Conservation (phyloP, 2,329 filamentous ascomycete genomes). For the Plenodomus biglobosus region DNA sequence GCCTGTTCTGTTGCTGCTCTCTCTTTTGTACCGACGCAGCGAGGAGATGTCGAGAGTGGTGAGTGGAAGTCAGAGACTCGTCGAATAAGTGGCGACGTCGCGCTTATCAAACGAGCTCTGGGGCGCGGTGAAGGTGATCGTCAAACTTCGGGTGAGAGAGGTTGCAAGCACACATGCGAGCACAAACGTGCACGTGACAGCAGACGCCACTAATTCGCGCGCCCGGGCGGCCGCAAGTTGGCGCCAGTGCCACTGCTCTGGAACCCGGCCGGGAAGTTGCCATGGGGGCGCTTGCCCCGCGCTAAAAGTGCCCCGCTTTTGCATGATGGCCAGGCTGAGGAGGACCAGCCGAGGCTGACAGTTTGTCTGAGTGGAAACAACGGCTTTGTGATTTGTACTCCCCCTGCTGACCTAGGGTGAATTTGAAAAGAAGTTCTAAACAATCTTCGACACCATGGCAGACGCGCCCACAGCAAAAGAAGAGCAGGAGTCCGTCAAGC, state of each 20-base stretch:
- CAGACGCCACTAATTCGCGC: conserved; percentile 2
- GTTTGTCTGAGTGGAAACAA: not conserved
- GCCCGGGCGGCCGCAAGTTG: not conserved
- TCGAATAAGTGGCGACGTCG: not conserved
- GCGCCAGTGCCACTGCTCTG: not conserved
- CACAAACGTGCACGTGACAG: conserved; percentile 26
- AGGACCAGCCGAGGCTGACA: conserved; percentile 30
- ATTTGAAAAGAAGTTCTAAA: not conserved
- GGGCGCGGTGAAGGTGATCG: conserved; percentile 19
- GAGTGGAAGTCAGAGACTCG: not conserved
- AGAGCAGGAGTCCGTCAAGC: conserved; percentile 13
- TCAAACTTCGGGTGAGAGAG: not conserved
- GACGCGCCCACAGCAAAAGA: conserved; percentile 22
- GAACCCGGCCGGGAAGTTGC: not conserved
- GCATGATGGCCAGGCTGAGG: not conserved
- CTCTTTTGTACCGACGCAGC: not conserved
- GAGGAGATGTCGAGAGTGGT: not conserved
- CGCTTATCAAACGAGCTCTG: conserved; percentile 3
- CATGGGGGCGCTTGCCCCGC: conserved; percentile 18
- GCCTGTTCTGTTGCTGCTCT: conserved; percentile 3
- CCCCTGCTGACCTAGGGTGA: not conserved
- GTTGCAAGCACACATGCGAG: conserved; percentile 4
- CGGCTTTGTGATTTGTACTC: not conserved
- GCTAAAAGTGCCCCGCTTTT: conserved; percentile 21
- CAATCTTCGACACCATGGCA: conserved; percentile 15